Evolutionary conservation across 768 basidiomycete species (phyloP), one percentile per base, ranked within the genome.

Genomic region (Boletus pseudopeckii): DNA sequence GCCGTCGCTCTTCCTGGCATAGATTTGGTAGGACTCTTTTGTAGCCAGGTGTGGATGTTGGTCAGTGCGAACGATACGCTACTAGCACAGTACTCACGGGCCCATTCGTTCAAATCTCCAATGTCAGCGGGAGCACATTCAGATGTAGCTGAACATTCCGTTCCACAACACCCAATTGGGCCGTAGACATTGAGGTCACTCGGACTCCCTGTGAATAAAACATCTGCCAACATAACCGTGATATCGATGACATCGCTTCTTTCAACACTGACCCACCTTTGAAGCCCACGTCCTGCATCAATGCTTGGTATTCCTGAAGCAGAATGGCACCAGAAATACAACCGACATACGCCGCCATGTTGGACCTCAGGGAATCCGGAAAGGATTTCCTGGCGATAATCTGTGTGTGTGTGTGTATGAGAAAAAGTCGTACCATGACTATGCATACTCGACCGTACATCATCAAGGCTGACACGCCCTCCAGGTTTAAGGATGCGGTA

Each of bases 401-500:
- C 81, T 82, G 55, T 36, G 15, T 5, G 4, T 82, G 55, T 36
- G 15, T 5, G 4, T 5, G 17, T 8, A 34, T 48, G 11, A 37
- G 46, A 55, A 32, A 9, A 8, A 26, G 28, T 17, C 32, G 5
- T 30, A 6, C 8, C 8, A 14, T 1, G 17, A n/a, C 5, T 4
- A 36, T 26, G 24, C 13, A 24, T 15, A 5, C 10, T 50, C 0
- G n/a, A 1, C 53, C 76, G 15, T 55, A 84, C 81, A 58, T 84
- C 83, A 45, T 76, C 72, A 9, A 83, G 58, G 2, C 74, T 74
- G 24, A 83, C 59, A n/a, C 81, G 72, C 9, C 84, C 83, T 47
- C 81, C 81, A 9, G 79, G 77, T 62, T 79, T 83, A 44, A 85
- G 68, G 3, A 83, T 70, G 11, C 83, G 71, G 45, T 74, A 63